Evolutionary conservation across 78 protist genomes (phyloP), one percentile per base, ranked within the genome.

Genomic region (Pigoraptor vietnamica): DNA sequence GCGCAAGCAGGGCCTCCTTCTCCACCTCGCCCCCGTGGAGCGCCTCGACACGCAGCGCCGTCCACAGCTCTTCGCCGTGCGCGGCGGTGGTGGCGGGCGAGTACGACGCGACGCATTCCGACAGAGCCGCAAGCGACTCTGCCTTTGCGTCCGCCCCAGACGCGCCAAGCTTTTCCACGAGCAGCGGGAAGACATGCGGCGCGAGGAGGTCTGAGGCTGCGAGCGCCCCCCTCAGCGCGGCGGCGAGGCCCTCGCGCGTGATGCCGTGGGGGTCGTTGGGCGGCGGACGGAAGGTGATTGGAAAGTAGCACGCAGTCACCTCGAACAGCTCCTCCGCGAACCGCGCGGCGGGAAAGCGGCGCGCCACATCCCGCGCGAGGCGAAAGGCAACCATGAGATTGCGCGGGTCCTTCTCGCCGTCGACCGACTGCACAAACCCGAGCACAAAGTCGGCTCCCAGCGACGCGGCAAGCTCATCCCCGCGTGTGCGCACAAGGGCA

Each of bases 401-500:
- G 88, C 99, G 94, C n/a, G 99, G 99, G 94, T 98, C 99, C 88
- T 97, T 96, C 92, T 98, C 99, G 81, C 97, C 97, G 34, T 98
- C 98, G n/a, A 98, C 40, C 34, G 94, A 91, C 40, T 93, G 97
- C 33, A 97, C 55, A 38, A 91, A 94, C 48, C 96, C 97, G 37
- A 91, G 56, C 88, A 97, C 96, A 83, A 97, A 95, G 37, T 94
- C 96, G 39, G 29, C 87, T 88, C 96, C 93, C 14, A 90, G n/a
- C 81, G 93, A 1, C 56, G 0, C 39, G 21, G 39, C 35, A 6
- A 83, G 38, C 24, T 24, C 25, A 9, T 2, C 23, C 37, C 38
- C 9, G 88, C 25, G 88, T 34, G 86, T 29, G 33, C 38, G 88
- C 88, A 83, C 88, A 35, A 35, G 35, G 34, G 25, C 84, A 25